Percentiles rank a stretch among this genome's conserved stretches.
Evolutionary conservation across 257 asterid genomes (phyloP).

Genomic region (Fraxinus pennsylvanica): DNA sequence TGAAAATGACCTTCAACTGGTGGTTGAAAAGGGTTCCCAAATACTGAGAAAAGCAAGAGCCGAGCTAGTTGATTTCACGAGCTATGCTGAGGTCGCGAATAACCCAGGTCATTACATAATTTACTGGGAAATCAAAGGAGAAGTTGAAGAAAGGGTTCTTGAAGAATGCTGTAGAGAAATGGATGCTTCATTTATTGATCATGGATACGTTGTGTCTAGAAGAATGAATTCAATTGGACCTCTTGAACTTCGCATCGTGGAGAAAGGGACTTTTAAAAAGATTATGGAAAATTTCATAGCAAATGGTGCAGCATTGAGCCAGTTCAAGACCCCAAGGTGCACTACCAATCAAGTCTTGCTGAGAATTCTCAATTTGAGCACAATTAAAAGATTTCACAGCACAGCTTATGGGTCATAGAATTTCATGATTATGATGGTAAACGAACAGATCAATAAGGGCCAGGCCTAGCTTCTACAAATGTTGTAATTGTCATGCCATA

Average conservation of each 20-base stretch:
- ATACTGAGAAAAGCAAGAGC: conserved; percentile 41
- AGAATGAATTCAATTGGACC: conserved; percentile 66
- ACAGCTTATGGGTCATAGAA: conserved; percentile 49
- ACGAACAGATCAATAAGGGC: not conserved
- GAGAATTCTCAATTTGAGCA: conserved; percentile 48
- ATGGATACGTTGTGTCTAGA: conserved; percentile 74
- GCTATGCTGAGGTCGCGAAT: conserved; percentile 55
- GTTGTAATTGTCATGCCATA: too few species aligned
- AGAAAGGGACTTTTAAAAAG: conserved; percentile 71
- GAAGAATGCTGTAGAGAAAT: conserved; percentile 65
- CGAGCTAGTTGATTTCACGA: conserved; percentile 75
- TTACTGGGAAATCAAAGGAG: conserved; percentile 79
- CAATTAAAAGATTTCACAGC: conserved; percentile 53
- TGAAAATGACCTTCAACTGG: conserved; percentile 65
- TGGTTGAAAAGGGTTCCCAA: conserved; percentile 57
- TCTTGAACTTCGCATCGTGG: conserved; percentile 69
- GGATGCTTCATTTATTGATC: conserved; percentile 77
- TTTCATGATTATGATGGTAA: not conserved
- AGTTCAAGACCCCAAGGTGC: conserved; percentile 84
- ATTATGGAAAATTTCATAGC: conserved; percentile 68
- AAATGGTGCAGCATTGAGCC: conserved; percentile 77
- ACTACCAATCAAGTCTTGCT: conserved; percentile 54
- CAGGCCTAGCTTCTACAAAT: too few species aligned
- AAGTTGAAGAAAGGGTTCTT: conserved; percentile 47
- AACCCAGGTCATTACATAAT: conserved; percentile 76